Evolutionary conservation across 2,329 filamentous ascomycete genomes (phyloP).

Genomic region (Huntiella savannae): DNA sequence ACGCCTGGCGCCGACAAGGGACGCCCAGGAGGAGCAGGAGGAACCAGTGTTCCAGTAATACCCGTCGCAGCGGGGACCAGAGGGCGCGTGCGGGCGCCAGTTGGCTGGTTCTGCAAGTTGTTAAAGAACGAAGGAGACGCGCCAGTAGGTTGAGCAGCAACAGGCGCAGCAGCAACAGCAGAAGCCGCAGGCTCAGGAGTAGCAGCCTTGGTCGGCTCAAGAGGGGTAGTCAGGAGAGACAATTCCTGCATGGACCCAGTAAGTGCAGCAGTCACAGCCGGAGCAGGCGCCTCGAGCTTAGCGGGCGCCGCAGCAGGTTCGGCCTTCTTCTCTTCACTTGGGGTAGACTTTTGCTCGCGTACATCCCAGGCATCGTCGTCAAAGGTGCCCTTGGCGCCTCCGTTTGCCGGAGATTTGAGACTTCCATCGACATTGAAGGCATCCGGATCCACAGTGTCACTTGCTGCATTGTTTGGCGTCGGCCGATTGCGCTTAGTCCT

Average conservation of each 20-base stretch:
- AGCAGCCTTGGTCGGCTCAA: constrained; percentile 29
- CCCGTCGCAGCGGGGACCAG: constrained; percentile 16
- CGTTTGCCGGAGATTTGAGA: constrained; percentile 13
- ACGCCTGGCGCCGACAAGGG: constrained; percentile 67
- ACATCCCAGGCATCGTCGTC: constrained; percentile 97
- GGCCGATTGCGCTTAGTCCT: constrained; percentile 91
- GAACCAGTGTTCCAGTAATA: constrained; percentile 15
- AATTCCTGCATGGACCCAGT: constrained; percentile 49
- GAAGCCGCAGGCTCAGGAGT: constrained; percentile 15
- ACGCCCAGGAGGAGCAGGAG: constrained; percentile 53
- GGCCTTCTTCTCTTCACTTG: constrained; percentile 2
- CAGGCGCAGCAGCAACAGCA: constrained; percentile 16
- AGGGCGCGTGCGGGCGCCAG: constrained; percentile 24
- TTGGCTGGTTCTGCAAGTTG: constrained; percentile 15
- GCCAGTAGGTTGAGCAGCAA: constrained; percentile 28
- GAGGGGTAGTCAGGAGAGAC: constrained; percentile 32
- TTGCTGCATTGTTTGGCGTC: constrained; percentile 67
- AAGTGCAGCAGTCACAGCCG: constrained; percentile 16
- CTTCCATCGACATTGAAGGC: constrained; percentile 43
- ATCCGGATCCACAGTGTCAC: constrained; percentile 71
- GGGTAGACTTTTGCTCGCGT: constrained; percentile 31
- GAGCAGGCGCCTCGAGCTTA: constrained; percentile 15
- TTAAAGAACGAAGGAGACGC: constrained; percentile 41
- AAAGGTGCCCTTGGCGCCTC: constrained; percentile 39
- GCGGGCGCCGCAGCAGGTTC: constrained; percentile 1